Percentiles rank a stretch among this genome's conserved stretches.
Evolutionary conservation across 257 asterid genomes (phyloP).

Genomic region (Solanum medicagineum): DNA sequence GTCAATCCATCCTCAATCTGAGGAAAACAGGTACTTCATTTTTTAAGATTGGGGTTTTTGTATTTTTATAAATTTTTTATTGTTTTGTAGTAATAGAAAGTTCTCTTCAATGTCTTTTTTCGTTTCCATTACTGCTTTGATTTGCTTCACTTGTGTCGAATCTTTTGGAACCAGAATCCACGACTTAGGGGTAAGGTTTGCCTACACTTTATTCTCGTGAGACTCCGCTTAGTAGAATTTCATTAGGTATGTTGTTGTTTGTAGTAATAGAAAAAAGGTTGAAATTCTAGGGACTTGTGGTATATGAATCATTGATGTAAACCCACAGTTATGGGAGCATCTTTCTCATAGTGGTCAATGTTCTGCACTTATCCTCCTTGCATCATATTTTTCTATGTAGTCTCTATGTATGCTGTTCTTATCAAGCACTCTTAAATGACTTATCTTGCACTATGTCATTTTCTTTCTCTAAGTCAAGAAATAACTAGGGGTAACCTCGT

Average conservation of each 20-base stretch:
- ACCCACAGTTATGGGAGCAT: not conserved
- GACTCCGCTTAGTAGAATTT: no score
- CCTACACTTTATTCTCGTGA: no score
- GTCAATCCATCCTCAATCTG: constrained; percentile 80
- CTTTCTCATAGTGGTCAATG: not conserved
- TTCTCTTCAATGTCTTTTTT: not conserved
- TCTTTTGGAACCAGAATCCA: no score
- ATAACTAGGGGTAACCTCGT: not conserved
- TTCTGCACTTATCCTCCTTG: not conserved
- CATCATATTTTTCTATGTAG: no score
- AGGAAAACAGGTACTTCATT: constrained; percentile 66
- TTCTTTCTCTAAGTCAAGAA: not conserved
- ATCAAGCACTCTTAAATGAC: not conserved
- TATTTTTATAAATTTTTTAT: not conserved
- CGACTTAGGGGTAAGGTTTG: no score
- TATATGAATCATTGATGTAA: not conserved
- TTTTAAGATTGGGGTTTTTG: not conserved
- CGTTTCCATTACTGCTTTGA: no score
- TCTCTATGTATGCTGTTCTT: not conserved
- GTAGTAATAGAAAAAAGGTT: not conserved
- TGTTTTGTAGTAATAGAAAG: not conserved
- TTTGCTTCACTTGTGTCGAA: no score
- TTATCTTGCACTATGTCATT: not conserved
- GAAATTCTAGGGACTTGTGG: not conserved
- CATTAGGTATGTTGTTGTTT: no score